Evolutionary conservation across 2,329 filamentous ascomycete genomes (phyloP), one percentile per base, ranked within the genome.

Genomic region (Hirsutella rhossiliensis): DNA sequence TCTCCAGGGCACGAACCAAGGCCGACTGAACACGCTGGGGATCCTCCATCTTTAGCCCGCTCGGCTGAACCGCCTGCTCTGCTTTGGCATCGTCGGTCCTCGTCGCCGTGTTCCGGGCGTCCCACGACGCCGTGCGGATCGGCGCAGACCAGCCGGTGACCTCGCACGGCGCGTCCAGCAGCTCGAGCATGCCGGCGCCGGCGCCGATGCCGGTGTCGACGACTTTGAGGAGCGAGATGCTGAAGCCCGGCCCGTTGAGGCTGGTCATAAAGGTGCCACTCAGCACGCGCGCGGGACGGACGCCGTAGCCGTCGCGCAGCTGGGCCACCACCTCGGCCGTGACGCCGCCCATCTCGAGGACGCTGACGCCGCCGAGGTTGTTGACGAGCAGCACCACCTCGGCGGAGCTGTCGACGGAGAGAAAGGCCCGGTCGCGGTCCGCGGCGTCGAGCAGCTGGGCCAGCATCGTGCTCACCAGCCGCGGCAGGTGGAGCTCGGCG

Each of bases 221-320:
- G 11, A 82, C 69, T 55, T 82, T 84, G 27, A 88, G 68, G 30
- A 89, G 61, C 7, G 78, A 76, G 52, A 87, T 77, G 59, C 81
- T 86, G 63, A 88, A 88, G 5, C 84, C 84, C 6, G 83, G 67
- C 0, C 82, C 83, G 57, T 88, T 87, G 47, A 89, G 65, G 49
- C 81, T 86, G 5, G 84, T 88, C 82, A 87, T 87, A 61, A 78
- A 87, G 0, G 82, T 84, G 28, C 84, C 84, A 41, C 73, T 71
- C 42, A 87, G 63, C 49, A 85, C 72, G 40, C 84, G 69, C 15
- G 77, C 75, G 1, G 82, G 82, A 30, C 66, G 70, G 55, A 86
- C 79, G 48, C 67, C 66, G 58, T 78, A 78, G 45, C 63, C 66
- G 40, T 63, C 62, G 32, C 66, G 67, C 38, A 87, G 67, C 62